Conservation (phyloP, 2,329 filamentous ascomycete genomes). For the Fusarium scirpi region DNA sequence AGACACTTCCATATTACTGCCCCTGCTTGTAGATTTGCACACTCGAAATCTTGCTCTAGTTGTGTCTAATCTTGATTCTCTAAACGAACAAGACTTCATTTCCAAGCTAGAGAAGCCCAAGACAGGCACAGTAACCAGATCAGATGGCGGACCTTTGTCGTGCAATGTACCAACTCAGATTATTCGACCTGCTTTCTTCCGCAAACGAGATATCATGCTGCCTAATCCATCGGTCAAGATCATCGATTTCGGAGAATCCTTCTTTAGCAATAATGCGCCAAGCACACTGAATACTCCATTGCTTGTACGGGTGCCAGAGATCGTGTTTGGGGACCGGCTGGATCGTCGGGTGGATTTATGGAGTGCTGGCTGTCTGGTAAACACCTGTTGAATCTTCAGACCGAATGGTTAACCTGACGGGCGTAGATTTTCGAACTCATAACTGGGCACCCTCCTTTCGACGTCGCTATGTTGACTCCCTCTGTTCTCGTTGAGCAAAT, state of each 20-base stretch:
- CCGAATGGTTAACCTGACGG: too few species aligned
- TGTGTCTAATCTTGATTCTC: neutral
- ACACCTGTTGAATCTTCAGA: too few species aligned
- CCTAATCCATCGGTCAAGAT: conserved; percentile 30
- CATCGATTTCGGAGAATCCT: conserved; percentile 42
- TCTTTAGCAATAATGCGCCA: conserved; percentile 17
- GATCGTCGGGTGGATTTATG: too few species aligned
- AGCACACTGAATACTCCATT: conserved; percentile 30
- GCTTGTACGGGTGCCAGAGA: conserved; percentile 36
- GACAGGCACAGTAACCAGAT: conserved; percentile 10
- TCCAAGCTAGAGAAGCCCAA: conserved; percentile 18
- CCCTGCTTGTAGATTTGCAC: conserved; percentile 30
- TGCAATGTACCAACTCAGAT: conserved; percentile 20
- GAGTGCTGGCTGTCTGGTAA: too few species aligned
- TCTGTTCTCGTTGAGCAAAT: too few species aligned
- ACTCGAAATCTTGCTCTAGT: conserved; percentile 31
- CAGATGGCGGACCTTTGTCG: neutral
- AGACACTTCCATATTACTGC: neutral
- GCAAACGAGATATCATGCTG: neutral
- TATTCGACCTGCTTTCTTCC: conserved; percentile 16
- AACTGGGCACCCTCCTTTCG: too few species aligned
- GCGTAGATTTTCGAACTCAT: too few species aligned
- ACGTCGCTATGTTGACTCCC: too few species aligned
- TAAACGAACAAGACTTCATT: conserved; percentile 19
- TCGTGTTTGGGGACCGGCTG: conserved; percentile 33